Base-by-base conservation (phyloP, 2,329 filamentous ascomycete species). In the Beauveria scarabaeidicola region DNA sequence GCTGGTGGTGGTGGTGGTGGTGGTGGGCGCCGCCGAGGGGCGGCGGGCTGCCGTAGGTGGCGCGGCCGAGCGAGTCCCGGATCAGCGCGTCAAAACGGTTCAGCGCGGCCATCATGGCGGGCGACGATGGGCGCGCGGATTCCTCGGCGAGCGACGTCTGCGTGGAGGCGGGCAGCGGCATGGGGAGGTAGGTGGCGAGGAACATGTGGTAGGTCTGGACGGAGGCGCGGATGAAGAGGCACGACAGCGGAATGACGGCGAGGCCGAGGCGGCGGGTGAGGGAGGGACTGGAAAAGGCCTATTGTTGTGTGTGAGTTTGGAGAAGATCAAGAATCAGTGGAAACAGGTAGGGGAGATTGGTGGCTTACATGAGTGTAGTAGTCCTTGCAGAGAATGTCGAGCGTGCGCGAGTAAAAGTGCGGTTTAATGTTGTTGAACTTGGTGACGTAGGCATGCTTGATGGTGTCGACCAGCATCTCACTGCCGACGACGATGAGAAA, bases 171-270 rank as follows among this genome's bases (percentile, higher is more conserved):
- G 83, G 77, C 0, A 90, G 78, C 0, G 90, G 89, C 9, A 88
- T 82, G 0, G 91, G 88, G 38, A 97, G 80, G 67, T 96, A 87
- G 0, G 90, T 92, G 3, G 92, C 90, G 15, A 97, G 82, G 69
- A 97, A 96, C 93, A 97, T 97, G 74, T 97, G 89, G 73, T 97
- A 99, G 7, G 93, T 97, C 71, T 99, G 94, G 47, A 97, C 82
- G 1, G 90, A 92, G 51, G 95, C 91, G 47, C 95, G 86, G 71
- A 99, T 94, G 73, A 99, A 97, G 52, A 99, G 85, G 66, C 92
- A 97, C 1, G 92, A 93, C 0, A 99, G 80, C 0, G 94, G 94
- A 51, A 99, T 89, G 32, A 97, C 87, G 0, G 94, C 94, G 1
- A 99, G 79, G 1, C 94, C 94, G 0, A 99, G 83, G 19, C 94